Percentiles rank a stretch among this genome's conserved stretches.
Conservation (phyloP, 495 filamentous ascomycete genomes). For the Astrocystis sublimbata region DNA sequence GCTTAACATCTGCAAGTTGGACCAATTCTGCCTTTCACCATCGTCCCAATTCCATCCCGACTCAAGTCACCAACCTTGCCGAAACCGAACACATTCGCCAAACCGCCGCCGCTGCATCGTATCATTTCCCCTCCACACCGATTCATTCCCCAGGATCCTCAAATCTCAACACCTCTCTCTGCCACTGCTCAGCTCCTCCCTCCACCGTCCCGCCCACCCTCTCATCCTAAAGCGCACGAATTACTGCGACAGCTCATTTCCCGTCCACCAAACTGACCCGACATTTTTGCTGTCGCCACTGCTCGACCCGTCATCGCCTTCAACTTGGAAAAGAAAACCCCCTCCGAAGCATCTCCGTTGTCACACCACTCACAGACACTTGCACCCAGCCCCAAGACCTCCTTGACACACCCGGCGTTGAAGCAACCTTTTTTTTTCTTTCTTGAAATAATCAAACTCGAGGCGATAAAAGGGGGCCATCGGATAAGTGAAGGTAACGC, state of each 20-base stretch:
- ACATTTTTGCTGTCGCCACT: neutral
- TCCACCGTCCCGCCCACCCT: too few relatives aligned
- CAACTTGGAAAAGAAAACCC: neutral
- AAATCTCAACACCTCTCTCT: neutral
- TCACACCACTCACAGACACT: neutral
- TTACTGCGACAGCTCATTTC: neutral
- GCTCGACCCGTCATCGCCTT: neutral
- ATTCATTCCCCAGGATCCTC: too few relatives aligned
- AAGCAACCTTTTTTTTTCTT: too few relatives aligned
- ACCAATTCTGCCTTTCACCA: constrained; percentile 18
- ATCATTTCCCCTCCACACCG: constrained; percentile 5
- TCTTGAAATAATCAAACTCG: neutral
- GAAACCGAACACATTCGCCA: neutral
- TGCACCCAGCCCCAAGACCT: neutral
- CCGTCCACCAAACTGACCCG: neutral
- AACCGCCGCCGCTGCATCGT: constrained; percentile 1
- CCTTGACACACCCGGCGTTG: neutral
- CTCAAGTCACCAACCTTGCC: too few relatives aligned
- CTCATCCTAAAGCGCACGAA: neutral
- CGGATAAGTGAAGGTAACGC: neutral
- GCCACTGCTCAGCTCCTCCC: too few relatives aligned
- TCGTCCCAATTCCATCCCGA: constrained; percentile 10
- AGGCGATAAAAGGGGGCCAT: neutral
- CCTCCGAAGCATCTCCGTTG: neutral
- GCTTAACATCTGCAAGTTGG: constrained; percentile 11